Evolutionary conservation across 257 asterid species (phyloP).

Genomic region (Lithospermum erythrorhizon): DNA sequence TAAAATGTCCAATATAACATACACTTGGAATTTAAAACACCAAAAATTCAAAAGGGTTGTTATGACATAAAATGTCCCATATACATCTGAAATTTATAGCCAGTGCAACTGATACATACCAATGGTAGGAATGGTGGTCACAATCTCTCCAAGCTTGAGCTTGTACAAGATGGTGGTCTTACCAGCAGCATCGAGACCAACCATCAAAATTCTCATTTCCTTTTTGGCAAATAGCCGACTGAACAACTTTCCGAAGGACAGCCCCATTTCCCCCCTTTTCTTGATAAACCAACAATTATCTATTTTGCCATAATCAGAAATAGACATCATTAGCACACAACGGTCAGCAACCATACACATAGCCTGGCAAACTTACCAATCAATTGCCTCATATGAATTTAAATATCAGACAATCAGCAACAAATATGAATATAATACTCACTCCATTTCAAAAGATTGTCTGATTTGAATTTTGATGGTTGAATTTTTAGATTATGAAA

Average conservation of each 20-base stretch:
- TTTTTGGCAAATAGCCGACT: slow-evolving; percentile 25
- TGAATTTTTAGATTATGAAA: too few species aligned
- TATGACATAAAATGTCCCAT: not conserved
- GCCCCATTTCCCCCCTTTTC: slow-evolving; percentile 16
- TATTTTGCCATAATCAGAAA: not conserved
- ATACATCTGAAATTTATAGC: not conserved
- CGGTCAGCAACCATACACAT: too few species aligned
- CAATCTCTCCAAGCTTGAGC: slow-evolving; percentile 24
- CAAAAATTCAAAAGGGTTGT: not conserved
- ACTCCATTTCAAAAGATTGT: too few species aligned
- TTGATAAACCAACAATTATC: not conserved
- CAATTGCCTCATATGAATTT: not conserved
- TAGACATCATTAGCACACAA: not conserved
- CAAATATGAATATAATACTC: too few species aligned
- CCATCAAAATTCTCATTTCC: slow-evolving; percentile 20
- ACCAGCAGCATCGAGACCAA: slow-evolving; percentile 26
- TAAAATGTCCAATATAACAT: not conserved
- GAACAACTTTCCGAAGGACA: slow-evolving; percentile 19
- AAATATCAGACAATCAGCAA: not conserved
- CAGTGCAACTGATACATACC: slow-evolving; percentile 6
- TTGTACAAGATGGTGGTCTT: slow-evolving; percentile 21
- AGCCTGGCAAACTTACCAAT: too few species aligned
- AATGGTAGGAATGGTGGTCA: slow-evolving; percentile 24
- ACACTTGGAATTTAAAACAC: not conserved
- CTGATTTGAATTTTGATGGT: too few species aligned